phyloP scores from a whole-genome alignment of 2,329 filamentous ascomycete genomes.

The Whalleya microplaca region DNA sequence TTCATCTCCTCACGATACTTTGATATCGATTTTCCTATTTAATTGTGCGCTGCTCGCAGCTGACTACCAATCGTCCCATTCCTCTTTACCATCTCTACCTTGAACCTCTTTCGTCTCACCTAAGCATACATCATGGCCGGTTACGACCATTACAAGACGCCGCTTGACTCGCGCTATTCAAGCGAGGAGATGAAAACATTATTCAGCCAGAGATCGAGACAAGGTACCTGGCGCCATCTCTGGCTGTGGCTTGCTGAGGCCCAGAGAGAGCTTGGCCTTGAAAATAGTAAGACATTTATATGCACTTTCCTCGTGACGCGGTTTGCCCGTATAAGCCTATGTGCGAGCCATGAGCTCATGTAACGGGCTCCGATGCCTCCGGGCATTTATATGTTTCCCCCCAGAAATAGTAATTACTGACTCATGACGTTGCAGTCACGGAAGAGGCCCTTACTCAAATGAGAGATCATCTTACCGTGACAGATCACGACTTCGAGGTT shows the following conservation, averaged over 20 bases:
- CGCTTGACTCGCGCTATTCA: slow-evolving; percentile 73
- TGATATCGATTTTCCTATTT: neutral
- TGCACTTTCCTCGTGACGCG: no score
- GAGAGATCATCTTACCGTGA: slow-evolving; percentile 69
- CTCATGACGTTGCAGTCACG: slow-evolving; percentile 32
- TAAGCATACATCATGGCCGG: slow-evolving; percentile 4
- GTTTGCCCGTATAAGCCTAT: no score
- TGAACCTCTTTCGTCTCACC: no score
- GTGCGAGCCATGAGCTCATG: no score
- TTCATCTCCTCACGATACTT: slow-evolving; percentile 12
- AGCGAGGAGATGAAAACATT: slow-evolving; percentile 76
- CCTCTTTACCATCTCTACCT: neutral
- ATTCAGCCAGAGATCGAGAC: slow-evolving; percentile 71
- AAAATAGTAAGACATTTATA: slow-evolving; percentile 56
- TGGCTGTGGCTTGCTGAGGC: slow-evolving; percentile 85
- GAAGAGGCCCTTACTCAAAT: slow-evolving; percentile 75
- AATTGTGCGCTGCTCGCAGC: no score
- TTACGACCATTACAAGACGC: slow-evolving; percentile 66
- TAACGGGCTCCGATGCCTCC: slow-evolving; percentile 54
- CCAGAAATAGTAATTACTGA: slow-evolving; percentile 28
- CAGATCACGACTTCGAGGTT: slow-evolving; percentile 76
- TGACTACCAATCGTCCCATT: no score
- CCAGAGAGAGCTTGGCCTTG: slow-evolving; percentile 79
- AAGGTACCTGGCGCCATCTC: slow-evolving; percentile 67
- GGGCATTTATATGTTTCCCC: neutral